Conservation (phyloP, 192 early-diverging fungal genomes). For the Paraglomus occultum region DNA sequence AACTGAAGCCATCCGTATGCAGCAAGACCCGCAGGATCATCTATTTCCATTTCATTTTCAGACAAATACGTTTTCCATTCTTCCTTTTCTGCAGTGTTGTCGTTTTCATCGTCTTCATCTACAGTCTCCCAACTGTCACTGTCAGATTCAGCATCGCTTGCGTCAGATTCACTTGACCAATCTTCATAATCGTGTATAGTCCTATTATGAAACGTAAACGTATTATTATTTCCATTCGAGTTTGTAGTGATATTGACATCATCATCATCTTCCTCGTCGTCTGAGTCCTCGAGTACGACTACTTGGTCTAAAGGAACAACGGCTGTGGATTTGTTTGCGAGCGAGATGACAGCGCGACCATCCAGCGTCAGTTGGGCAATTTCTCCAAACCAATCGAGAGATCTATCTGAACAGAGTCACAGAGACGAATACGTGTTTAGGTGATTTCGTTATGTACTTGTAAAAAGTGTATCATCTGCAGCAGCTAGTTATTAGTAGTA, state of each 20-base stretch:
- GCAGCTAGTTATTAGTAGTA: no score
- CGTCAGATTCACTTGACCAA: conserved; percentile 30
- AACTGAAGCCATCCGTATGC: no score
- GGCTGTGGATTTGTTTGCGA: conserved; percentile 35
- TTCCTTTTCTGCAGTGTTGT: conserved; percentile 29
- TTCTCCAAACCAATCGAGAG: conserved; percentile 48
- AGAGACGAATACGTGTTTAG: no score
- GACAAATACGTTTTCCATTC: background rate
- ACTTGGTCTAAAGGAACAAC: conserved; percentile 34
- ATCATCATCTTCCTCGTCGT: conserved; percentile 38
- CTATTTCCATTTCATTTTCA: conserved; percentile 8
- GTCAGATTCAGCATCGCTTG: conserved; percentile 32
- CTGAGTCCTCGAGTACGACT: conserved; percentile 39
- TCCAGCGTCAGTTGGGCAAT: conserved; percentile 38
- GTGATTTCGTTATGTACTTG: no score
- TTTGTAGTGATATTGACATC: conserved; percentile 35
- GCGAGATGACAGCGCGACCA: conserved; percentile 39
- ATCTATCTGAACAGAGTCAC: no score
- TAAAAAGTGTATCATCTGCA: no score
- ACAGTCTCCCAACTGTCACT: conserved; percentile 41
- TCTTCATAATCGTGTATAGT: conserved; percentile 43
- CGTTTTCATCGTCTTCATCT: conserved; percentile 40
- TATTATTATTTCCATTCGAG: background rate
- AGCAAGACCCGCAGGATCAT: no score
- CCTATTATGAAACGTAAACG: conserved; percentile 20